Conservation (phyloP, 1,139 yeast genomes). For the Geotrichum histeridarum region DNA sequence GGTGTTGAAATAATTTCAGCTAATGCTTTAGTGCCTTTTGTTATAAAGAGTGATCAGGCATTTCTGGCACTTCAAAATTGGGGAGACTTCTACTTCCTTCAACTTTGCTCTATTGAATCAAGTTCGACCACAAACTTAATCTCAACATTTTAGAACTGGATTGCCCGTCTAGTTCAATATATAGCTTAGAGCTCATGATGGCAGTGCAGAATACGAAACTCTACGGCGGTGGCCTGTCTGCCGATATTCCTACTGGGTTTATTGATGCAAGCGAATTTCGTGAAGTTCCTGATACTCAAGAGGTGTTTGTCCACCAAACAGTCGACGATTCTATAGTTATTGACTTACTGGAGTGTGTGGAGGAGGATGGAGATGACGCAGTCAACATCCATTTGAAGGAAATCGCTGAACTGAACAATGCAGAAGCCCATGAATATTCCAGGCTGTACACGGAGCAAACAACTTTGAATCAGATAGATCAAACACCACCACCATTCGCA, state of each 20-base stretch:
- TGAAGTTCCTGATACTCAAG: conserved; percentile 85
- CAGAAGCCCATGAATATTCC: conserved; percentile 17
- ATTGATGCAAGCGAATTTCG: conserved; percentile 70
- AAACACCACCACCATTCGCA: conserved; percentile 4
- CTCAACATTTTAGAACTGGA: too few relatives aligned
- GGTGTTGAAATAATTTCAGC: too few relatives aligned
- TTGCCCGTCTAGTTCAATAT: too few relatives aligned
- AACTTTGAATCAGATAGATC: background rate
- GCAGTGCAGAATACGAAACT: conserved; percentile 29
- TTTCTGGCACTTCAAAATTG: too few relatives aligned
- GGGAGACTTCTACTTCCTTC: too few relatives aligned
- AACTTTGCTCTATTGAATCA: too few relatives aligned
- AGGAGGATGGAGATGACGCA: conserved; percentile 35
- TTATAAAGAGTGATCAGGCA: too few relatives aligned
- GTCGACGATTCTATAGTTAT: conserved; percentile 19
- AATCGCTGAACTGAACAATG: conserved; percentile 40
- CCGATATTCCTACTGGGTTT: conserved; percentile 50
- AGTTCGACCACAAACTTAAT: too few relatives aligned
- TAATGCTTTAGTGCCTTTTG: too few relatives aligned
- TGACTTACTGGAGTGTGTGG: conserved; percentile 17
- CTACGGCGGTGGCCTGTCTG: conserved; percentile 76
- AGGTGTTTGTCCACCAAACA: conserved; percentile 53
- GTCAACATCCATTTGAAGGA: conserved; percentile 43
- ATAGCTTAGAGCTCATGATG: too few relatives aligned
- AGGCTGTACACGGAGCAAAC: conserved; percentile 12